Evolutionary conservation across 2,329 filamentous ascomycete genomes (phyloP), one percentile per base, ranked within the genome.

Genomic region (Fusarium tupiense): DNA sequence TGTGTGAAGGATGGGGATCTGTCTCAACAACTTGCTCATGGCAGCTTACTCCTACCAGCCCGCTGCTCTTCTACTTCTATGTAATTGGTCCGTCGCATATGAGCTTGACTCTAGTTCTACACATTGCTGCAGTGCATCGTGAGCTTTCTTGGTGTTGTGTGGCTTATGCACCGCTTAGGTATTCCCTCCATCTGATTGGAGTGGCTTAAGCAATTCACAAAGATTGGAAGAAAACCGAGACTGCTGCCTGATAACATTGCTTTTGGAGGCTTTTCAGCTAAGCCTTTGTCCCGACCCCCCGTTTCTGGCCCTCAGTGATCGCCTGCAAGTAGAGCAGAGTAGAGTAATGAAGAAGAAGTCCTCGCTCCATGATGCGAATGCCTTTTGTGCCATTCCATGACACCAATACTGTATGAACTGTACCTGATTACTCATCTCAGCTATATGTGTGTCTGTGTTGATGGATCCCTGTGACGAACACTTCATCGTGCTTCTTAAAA

Each of bases 1-100:
- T 26, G 19, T 22, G 50, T 10, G 8, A 22, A 11, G n/a, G 14
- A 40, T 11, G 19, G 29, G 24, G 1, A 4, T 38, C 14, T 16
- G n/a, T 22, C 50, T 38, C 9, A 22, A 37, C 1, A 26, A 5
- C 33, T 53, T 38, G 33, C 12, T 12, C 5, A 53, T 7, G 17
- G 5, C 20, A 22, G 26, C 46, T 29, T 29, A 49, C 14, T 22
- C 13, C n/a, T n/a, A 6, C 22, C 2, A 35, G 49, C n/a, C 49
- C 8, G 17, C 22, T 5, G 14, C 49, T 52, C 8, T 20, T 52
- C 8, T 24, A 0, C 14, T 3, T 35, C 3, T 7, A 35, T 0
- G 3, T n/a, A 8, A 35, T 52, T 35, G 49, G 49, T 20, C 31
- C 26, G 8, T 14, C 20, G 14, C 5, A 12, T 13, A 2, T 14